Evolutionary conservation across 495 filamentous ascomycete species (phyloP), one percentile per base, ranked within the genome.

Genomic region (Bryoglossum gracile): DNA sequence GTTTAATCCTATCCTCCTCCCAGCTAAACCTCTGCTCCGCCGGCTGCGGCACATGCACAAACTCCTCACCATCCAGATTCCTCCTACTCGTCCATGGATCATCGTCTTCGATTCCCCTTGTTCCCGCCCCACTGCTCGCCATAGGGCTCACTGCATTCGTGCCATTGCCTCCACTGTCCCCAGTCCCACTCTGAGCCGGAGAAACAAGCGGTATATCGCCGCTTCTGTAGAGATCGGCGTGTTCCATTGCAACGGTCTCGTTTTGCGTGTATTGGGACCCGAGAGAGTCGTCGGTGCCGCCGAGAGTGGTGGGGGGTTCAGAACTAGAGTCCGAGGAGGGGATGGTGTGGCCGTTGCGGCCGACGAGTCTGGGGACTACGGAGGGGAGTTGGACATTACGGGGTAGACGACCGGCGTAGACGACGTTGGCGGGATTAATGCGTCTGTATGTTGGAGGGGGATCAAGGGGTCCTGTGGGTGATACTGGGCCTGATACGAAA

Each of bases 181-280:
- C 25, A 24, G 39, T 51, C 8, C 17, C 32, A 17, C 40, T 43
- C 3, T 26, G 22, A 4, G 38, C n/a, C 1, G 48, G 28, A 18
- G 48, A 51, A 22, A 51, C 40, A 1, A 51, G 4, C 3, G 25
- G 25, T 8, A 21, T 38, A 30, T 21, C 25, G 37, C 38, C 28
- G 32, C 13, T 10, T 30, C 26, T 30, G 26, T 30, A 43, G 26
- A 23, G 25, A n/a, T 14, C 13, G 9, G n/a, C 49, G 34, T 17
- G 25, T 36, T 30, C 46, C 19, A 21, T 45, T 17, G 22, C 34
- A 43, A 18, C 33, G 34, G 48, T 51, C 35, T 77, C 69, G 32
- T 72, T 68, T 14, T 70, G 61, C 0, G 74, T 77, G 44, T 65
- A 77, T 46, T 75, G 72, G 40, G 70, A 74, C 18, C 74, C 73